Evolutionary conservation across 441 rosid species (phyloP).

Genomic region (Gossypium lobatum): DNA sequence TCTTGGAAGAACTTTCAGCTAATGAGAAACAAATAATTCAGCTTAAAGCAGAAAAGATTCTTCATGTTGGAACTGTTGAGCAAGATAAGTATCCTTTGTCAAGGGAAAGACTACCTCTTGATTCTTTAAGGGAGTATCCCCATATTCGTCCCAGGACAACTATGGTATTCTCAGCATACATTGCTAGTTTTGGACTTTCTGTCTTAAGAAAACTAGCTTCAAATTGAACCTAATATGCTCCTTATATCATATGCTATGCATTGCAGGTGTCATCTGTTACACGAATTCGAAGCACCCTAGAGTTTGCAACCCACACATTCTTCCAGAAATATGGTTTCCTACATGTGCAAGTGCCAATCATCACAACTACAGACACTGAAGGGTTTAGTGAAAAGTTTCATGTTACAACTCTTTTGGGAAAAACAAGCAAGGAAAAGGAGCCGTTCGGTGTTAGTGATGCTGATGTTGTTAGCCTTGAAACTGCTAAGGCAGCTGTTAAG

Average conservation of each 20-base stretch:
- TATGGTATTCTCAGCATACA: constrained; percentile 36
- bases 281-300: constrained; percentile 58
- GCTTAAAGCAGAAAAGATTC: constrained; percentile 61
- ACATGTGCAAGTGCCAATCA: constrained; percentile 67
- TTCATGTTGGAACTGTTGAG: constrained; percentile 73
- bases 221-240: background rate
- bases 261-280: constrained; percentile 75
- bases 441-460: constrained; percentile 16
- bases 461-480: constrained; percentile 45
- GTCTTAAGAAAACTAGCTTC: background rate
- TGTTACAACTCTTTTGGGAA: constrained; percentile 42
- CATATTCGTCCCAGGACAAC: constrained; percentile 89
- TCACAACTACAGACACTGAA: constrained; percentile 53
- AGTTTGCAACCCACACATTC: constrained; percentile 64
- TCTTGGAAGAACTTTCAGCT: constrained; percentile 26
- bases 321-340: constrained; percentile 63
- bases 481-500: constrained; percentile 49
- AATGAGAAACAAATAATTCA: constrained; percentile 37
- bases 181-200: background rate
- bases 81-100: constrained; percentile 53
- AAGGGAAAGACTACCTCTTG: constrained; percentile 62
- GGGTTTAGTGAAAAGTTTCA: constrained; percentile 58
- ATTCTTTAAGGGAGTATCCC: constrained; percentile 52
- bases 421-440: constrained; percentile 30
- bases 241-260: background rate